Conservation (phyloP, 2,329 filamentous ascomycete species). For the Westerdykella aurantiaca region DNA sequence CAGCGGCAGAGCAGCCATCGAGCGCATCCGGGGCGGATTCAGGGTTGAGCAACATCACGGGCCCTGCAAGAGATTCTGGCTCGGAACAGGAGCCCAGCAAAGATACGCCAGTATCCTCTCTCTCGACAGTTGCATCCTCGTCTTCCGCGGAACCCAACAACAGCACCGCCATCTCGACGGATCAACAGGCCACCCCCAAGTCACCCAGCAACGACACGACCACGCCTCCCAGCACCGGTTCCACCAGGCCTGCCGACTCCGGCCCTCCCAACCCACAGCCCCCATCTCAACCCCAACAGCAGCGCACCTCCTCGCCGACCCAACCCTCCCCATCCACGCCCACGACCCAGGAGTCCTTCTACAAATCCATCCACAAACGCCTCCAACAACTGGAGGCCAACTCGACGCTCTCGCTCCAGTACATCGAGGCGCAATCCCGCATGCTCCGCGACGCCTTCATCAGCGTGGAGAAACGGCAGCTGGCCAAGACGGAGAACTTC, state of each 20-base stretch:
- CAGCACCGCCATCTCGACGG: conserved; percentile 1
- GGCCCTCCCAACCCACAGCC: conserved; percentile 14
- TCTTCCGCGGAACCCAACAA: background rate
- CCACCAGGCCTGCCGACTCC: conserved; percentile 9
- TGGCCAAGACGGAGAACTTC: conserved; percentile 76
- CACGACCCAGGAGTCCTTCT: conserved; percentile 94
- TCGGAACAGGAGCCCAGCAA: background rate
- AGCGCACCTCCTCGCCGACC: conserved; percentile 37
- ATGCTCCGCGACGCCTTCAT: conserved; percentile 82
- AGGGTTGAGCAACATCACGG: background rate
- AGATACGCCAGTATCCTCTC: background rate
- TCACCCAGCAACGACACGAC: conserved; percentile 9
- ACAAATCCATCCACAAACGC: conserved; percentile 92
- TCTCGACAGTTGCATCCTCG: background rate
- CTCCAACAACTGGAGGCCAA: conserved; percentile 88
- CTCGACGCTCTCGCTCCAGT: conserved; percentile 85
- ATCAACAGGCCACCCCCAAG: conserved; percentile 4
- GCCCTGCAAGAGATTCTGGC: background rate
- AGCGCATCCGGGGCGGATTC: background rate
- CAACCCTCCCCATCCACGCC: conserved; percentile 56
- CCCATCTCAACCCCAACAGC: conserved; percentile 13
- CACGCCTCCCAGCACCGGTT: conserved; percentile 6
- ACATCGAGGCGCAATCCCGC: conserved; percentile 92
- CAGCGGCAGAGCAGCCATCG: background rate
- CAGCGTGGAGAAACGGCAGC: conserved; percentile 80